These are phyloP conservation scores for Hyphopichia homilentoma DNA, from an alignment of 805 yeast genomes.

Conservation along the genomic window DNA sequence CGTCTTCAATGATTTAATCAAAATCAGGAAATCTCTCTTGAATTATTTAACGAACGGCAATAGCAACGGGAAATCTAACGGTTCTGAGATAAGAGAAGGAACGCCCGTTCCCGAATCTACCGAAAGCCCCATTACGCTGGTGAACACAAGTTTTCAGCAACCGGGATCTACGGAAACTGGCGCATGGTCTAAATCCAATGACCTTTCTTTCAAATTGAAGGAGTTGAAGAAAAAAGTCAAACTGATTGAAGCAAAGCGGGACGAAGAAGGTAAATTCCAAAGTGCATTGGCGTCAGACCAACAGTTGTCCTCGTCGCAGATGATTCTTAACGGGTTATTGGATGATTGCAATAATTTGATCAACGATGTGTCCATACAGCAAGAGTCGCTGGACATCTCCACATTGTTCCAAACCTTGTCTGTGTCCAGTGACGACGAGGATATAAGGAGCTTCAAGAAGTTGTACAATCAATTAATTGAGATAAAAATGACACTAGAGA, in stretches of 20 bases:
- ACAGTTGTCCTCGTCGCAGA: conserved; percentile 27
- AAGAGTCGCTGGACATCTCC: conserved; percentile 20
- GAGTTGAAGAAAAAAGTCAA: conserved; percentile 20
- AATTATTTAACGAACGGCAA: conserved; percentile 21
- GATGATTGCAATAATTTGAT: conserved; percentile 81
- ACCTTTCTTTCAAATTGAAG: conserved; percentile 2
- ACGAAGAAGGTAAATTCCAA: conserved; percentile 52
- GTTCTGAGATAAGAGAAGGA: neutral
- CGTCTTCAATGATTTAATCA: conserved; percentile 56
- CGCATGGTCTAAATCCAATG: no score
- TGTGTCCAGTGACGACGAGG: conserved; percentile 27
- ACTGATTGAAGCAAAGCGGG: conserved; percentile 38
- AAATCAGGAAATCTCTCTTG: conserved; percentile 60
- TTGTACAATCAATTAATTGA: conserved; percentile 62
- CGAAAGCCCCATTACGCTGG: neutral
- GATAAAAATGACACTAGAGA: conserved; percentile 73
- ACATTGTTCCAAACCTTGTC: conserved; percentile 19
- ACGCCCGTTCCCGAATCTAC: conserved; percentile 2
- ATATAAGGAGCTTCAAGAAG: conserved; percentile 32
- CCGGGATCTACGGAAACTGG: no score
- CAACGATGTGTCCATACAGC: conserved; percentile 57
- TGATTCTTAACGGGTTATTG: conserved; percentile 65
- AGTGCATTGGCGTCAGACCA: conserved; percentile 16
- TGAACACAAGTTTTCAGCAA: no score
- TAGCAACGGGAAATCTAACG: neutral